These are phyloP conservation scores for Kluyveromyces lactis DNA, from an alignment of 805 yeast genomes.

Conservation along the genomic window DNA sequence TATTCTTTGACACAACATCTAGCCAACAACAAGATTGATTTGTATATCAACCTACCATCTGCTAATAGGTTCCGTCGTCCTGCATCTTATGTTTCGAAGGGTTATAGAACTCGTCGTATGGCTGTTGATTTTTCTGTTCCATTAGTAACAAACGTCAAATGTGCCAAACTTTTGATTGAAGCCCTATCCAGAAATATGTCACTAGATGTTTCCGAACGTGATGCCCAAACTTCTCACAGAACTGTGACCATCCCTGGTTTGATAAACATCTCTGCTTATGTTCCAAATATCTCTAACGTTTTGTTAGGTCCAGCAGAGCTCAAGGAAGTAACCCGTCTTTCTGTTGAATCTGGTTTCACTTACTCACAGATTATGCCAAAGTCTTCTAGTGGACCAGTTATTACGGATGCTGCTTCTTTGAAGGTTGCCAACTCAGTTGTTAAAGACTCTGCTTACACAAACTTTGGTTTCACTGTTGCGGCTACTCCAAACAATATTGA, in stretches of 20 bases:
- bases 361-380: slow-evolving; percentile 75
- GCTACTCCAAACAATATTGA: slow-evolving; percentile 66
- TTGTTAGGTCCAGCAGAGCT: slow-evolving; percentile 43
- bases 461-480: slow-evolving; percentile 74
- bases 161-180: slow-evolving; percentile 91
- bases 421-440: slow-evolving; percentile 48
- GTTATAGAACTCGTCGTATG: slow-evolving; percentile 98
- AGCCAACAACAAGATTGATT: slow-evolving; percentile 92
- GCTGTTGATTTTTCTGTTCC: slow-evolving; percentile 99
- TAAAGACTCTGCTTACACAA: slow-evolving; percentile 61
- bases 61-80: slow-evolving; percentile 97
- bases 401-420: slow-evolving; percentile 59
- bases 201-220: slow-evolving; percentile 67
- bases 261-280: slow-evolving; percentile 70
- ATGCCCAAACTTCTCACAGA: slow-evolving; percentile 84
- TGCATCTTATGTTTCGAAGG: slow-evolving; percentile 94
- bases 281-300: slow-evolving; percentile 52
- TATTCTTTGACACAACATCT: slow-evolving; percentile 93
- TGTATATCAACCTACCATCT: slow-evolving; percentile 95
- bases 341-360: slow-evolving; percentile 83
- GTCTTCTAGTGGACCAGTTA: slow-evolving; percentile 48
- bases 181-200: slow-evolving; percentile 68
- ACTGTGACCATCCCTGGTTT: slow-evolving; percentile 81
- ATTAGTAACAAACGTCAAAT: slow-evolving; percentile 91
- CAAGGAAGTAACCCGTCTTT: slow-evolving; percentile 58